phyloP scores from a whole-genome alignment of 371 early-diverging fungal species.

The Catenaria anguillulae region DNA sequence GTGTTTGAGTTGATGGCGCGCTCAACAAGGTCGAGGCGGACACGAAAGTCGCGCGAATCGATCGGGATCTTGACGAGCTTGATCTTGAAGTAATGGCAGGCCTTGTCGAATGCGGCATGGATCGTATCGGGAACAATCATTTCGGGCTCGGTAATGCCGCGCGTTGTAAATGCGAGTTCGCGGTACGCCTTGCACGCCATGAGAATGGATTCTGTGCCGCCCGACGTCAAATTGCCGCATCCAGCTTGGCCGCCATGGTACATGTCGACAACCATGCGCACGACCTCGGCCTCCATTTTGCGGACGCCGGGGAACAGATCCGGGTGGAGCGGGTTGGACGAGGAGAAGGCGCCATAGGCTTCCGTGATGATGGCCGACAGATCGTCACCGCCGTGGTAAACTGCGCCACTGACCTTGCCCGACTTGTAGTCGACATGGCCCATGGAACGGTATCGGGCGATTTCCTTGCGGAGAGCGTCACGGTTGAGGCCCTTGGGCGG shows the following conservation, averaged over 20 bases:
- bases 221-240: slow-evolving; percentile 58
- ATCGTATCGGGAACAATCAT: slow-evolving; percentile 82
- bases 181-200: slow-evolving; percentile 86
- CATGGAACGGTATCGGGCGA: slow-evolving; percentile 21
- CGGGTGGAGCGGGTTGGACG: slow-evolving; percentile 85
- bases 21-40: slow-evolving; percentile 51
- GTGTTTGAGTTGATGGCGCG: slow-evolving; percentile 79
- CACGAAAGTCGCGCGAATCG: slow-evolving; percentile 48
- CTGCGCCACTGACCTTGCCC: slow-evolving; percentile 77
- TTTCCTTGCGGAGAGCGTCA: slow-evolving; percentile 15
- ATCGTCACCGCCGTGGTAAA: slow-evolving; percentile 80
- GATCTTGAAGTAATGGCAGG: slow-evolving; percentile 76
- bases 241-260: slow-evolving; percentile 12
- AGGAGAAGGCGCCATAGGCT: slow-evolving; percentile 69
- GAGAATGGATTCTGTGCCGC: slow-evolving; percentile 86
- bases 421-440: slow-evolving; percentile 59
- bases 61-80: slow-evolving; percentile 69
- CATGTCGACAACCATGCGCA: not conserved
- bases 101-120: slow-evolving; percentile 94
- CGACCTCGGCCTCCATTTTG: slow-evolving; percentile 65
- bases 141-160: slow-evolving; percentile 75
- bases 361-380: slow-evolving; percentile 53
- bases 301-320: slow-evolving; percentile 91
- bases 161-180: slow-evolving; percentile 49
- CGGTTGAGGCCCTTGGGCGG: slow-evolving; percentile 17